Evolutionary conservation across 441 rosid species (phyloP).

Genomic region (Aleurites moluccanus): DNA sequence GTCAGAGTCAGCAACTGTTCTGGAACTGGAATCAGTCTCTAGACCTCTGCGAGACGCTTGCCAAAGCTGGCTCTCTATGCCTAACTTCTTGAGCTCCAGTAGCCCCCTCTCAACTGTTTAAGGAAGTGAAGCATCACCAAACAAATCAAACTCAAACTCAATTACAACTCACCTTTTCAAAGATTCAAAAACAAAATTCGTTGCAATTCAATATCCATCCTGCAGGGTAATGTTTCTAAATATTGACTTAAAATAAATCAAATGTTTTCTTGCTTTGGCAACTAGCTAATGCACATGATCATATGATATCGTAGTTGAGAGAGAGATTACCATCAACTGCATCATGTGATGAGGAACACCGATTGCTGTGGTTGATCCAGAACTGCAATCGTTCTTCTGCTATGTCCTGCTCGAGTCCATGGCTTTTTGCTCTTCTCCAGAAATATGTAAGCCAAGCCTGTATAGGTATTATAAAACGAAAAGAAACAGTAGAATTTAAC

Average conservation of each 20-base stretch:
- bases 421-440: conserved; percentile 81
- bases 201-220: neutral
- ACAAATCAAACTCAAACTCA: neutral
- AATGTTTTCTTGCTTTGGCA: neutral
- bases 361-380: conserved; percentile 64
- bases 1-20: conserved; percentile 34
- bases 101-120: conserved; percentile 83
- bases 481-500: neutral
- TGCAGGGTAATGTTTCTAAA: too few species aligned
- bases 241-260: neutral
- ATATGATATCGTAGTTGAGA: neutral
- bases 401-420: conserved; percentile 66
- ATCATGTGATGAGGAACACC: conserved; percentile 57
- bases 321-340: conserved; percentile 71
- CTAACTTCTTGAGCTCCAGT: conserved; percentile 71
- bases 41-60: conserved; percentile 59
- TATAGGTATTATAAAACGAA: neutral
- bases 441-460: conserved; percentile 88
- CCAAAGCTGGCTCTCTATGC: conserved; percentile 79
- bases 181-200: neutral
- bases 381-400: conserved; percentile 71
- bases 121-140: neutral
- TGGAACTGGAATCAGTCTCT: conserved; percentile 37
- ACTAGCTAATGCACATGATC: neutral
- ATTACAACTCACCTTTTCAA: neutral